Percentiles rank a stretch among this genome's conserved stretches.
Conservation (phyloP, 176 grass and related monocot genomes). For the Avena eriantha region DNA sequence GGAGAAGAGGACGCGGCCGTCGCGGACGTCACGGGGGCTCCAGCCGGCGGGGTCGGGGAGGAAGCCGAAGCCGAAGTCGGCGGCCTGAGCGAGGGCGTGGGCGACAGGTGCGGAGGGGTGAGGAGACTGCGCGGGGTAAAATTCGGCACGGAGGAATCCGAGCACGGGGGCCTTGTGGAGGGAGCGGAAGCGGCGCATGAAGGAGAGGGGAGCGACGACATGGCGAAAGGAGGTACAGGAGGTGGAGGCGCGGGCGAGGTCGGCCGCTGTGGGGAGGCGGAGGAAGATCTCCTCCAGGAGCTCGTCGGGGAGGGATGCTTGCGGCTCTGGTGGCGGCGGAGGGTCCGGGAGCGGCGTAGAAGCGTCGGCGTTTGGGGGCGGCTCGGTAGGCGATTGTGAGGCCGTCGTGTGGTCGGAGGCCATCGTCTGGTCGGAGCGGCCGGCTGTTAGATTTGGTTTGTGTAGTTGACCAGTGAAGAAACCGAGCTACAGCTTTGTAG, state of each 20-base stretch:
- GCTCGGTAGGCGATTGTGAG: not conserved
- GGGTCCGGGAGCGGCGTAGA: not conserved
- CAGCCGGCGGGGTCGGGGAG: constrained; percentile 17
- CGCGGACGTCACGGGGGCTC: constrained; percentile 8
- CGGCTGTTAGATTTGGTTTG: not conserved
- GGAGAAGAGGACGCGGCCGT: constrained; percentile 46
- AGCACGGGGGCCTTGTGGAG: constrained; percentile 29
- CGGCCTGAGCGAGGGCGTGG: constrained; percentile 22
- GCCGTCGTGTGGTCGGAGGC: not conserved
- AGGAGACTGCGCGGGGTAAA: constrained; percentile 21
- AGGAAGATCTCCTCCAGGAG: constrained; percentile 44
- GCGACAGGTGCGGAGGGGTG: constrained; percentile 41
- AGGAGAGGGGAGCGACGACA: constrained; percentile 9
- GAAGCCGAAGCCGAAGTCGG: constrained; percentile 43
- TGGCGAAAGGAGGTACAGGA: constrained; percentile 31
- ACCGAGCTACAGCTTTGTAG: not conserved
- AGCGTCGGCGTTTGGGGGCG: not conserved
- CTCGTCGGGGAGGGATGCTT: constrained; percentile 25
- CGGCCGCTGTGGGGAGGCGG: constrained; percentile 36
- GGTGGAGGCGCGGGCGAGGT: constrained; percentile 34
- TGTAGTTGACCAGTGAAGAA: constrained; percentile 7
- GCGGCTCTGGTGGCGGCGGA: not conserved
- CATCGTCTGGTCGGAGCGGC: not conserved
- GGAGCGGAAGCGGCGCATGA: constrained; percentile 37
- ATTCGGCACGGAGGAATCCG: constrained; percentile 14